Evolutionary conservation across 306 rosid genomes (phyloP).

Genomic region (Calophaca sinica): DNA sequence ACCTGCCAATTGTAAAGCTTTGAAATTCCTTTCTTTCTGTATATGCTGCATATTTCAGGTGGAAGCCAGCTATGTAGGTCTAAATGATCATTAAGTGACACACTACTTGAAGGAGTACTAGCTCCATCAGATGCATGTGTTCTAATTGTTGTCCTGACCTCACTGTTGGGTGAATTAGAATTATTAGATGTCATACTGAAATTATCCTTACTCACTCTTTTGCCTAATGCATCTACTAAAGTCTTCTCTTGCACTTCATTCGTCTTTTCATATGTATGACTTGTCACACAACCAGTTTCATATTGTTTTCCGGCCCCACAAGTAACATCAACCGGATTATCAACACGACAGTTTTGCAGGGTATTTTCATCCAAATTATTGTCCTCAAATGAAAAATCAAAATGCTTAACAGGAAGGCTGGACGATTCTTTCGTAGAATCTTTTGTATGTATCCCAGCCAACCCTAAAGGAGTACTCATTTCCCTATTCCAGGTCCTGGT

Average conservation of each 20-base stretch:
- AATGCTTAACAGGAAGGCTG: slow-evolving; percentile 82
- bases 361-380: slow-evolving; percentile 61
- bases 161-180: slow-evolving; percentile 51
- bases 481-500: slow-evolving; percentile 45
- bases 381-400: slow-evolving; percentile 84
- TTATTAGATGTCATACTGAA: slow-evolving; percentile 48
- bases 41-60: slow-evolving; percentile 81
- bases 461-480: slow-evolving; percentile 48
- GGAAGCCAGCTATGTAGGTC: slow-evolving; percentile 84
- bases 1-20: slow-evolving; percentile 96
- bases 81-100: slow-evolving; percentile 58
- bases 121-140: slow-evolving; percentile 57
- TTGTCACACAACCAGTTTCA: slow-evolving; percentile 50
- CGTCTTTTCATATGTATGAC: slow-evolving; percentile 51
- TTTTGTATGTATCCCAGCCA: slow-evolving; percentile 51
- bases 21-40: slow-evolving; percentile 81
- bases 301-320: slow-evolving; percentile 47
- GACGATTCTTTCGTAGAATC: slow-evolving; percentile 63
- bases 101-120: slow-evolving; percentile 74
- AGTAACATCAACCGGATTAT: slow-evolving; percentile 45
- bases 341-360: slow-evolving; percentile 42
- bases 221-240: slow-evolving; percentile 45
- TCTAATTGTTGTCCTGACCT: slow-evolving; percentile 45
- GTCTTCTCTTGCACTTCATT: slow-evolving; percentile 49
- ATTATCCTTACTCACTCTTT: slow-evolving; percentile 47